Evolutionary conservation across 208 protist genomes (phyloP).

Genomic region (Ichthyophonus hoferi): DNA sequence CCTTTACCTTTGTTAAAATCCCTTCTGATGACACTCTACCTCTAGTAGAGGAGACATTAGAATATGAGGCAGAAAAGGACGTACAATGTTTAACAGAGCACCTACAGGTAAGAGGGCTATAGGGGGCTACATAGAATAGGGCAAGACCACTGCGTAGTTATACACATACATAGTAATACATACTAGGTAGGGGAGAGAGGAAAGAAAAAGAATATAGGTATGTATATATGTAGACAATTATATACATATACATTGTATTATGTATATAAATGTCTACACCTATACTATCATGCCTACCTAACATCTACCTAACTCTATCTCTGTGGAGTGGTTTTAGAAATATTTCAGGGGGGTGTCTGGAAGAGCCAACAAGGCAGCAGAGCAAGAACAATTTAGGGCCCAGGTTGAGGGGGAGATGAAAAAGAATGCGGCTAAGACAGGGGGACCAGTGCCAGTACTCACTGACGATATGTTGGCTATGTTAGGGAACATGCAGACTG

Average conservation of each 20-base stretch:
- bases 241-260: too few relatives aligned
- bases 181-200: too few relatives aligned
- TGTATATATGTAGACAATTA: too few relatives aligned
- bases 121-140: too few relatives aligned
- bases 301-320: too few relatives aligned
- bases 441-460: not conserved
- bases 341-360: not conserved
- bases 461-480: not conserved
- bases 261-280: too few relatives aligned
- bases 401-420: not conserved
- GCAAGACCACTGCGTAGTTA: too few relatives aligned
- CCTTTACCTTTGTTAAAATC: not conserved
- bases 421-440: not conserved
- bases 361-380: not conserved
- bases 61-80: not conserved
- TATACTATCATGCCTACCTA: too few relatives aligned
- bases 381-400: not conserved
- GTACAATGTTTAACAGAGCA: not conserved
- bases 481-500: not conserved
- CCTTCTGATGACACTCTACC: not conserved
- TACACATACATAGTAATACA: too few relatives aligned
- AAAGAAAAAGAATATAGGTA: too few relatives aligned
- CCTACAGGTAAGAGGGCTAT: not conserved
- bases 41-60: not conserved
- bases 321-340: too few relatives aligned